phyloP scores from a whole-genome alignment of 2,329 filamentous ascomycete species.

The Epichloe glyceriae region DNA sequence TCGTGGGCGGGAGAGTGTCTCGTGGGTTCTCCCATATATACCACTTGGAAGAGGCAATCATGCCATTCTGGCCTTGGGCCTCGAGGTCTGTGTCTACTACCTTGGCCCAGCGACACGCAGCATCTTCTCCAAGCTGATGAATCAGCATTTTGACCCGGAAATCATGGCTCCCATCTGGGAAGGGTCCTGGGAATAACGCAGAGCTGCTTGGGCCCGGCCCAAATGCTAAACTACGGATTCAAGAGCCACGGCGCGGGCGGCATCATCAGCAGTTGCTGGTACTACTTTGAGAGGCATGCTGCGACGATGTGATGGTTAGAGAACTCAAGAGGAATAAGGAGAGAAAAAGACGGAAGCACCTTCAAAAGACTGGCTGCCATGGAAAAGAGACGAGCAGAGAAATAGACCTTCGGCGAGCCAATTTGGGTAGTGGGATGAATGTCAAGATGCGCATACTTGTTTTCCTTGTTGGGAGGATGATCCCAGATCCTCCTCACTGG shows the following conservation, averaged over 20 bases:
- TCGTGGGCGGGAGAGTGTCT: constrained; percentile 13
- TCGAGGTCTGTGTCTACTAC: constrained; percentile 22
- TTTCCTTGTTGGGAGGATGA: no score
- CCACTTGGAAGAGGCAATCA: constrained; percentile 24
- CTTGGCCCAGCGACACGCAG: constrained; percentile 22
- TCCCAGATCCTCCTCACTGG: no score
- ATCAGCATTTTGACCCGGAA: constrained; percentile 13
- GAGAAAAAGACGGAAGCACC: no score
- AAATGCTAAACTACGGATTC: constrained; percentile 26
- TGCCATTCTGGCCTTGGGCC: constrained; percentile 14
- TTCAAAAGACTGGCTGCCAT: no score
- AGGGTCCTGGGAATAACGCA: constrained; percentile 20
- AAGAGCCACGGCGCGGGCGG: constrained; percentile 21
- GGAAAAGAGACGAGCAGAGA: no score
- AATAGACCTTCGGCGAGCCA: constrained; percentile 11
- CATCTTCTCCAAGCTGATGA: constrained; percentile 11
- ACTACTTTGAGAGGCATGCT: constrained; percentile 26
- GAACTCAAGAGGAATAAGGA: neutral
- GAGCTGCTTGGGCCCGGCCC: constrained; percentile 16
- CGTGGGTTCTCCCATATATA: constrained; percentile 17
- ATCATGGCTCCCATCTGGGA: constrained; percentile 9
- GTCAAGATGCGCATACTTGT: no score
- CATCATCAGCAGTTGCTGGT: constrained; percentile 22
- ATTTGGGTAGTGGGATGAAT: constrained; percentile 6
- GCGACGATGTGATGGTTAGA: neutral